Percentiles rank a stretch among this genome's conserved stretches.
These are phyloP conservation scores for Vitis riparia DNA, from an alignment of 164 flowering plant species.

Conservation along the genomic window DNA sequence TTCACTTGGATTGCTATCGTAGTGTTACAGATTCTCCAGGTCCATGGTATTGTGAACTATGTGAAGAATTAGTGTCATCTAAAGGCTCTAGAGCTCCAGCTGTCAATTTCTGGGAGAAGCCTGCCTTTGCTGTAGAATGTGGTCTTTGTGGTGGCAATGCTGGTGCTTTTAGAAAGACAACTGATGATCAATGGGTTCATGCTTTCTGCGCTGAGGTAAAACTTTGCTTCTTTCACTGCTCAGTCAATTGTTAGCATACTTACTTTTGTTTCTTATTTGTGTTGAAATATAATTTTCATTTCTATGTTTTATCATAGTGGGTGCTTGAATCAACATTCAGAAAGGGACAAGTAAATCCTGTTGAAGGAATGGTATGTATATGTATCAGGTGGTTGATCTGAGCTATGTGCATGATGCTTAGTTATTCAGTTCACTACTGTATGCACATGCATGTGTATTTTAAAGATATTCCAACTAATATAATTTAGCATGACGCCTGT, in stretches of 20 bases:
- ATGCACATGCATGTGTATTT: not conserved
- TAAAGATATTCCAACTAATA: not conserved
- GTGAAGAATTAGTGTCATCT: slow-evolving; percentile 60
- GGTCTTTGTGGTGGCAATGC: slow-evolving; percentile 76
- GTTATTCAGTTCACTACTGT: not conserved
- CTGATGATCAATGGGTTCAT: slow-evolving; percentile 88
- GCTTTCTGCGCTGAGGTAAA: slow-evolving; percentile 97
- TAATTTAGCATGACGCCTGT: not conserved
- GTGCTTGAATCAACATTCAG: slow-evolving; percentile 71
- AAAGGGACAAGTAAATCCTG: slow-evolving; percentile 82
- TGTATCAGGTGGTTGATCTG: not conserved
- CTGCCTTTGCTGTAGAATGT: slow-evolving; percentile 58
- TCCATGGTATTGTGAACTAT: slow-evolving; percentile 92
- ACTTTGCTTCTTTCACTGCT: not conserved
- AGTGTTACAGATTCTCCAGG: slow-evolving; percentile 64
- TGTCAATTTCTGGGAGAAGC: slow-evolving; percentile 51
- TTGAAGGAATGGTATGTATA: slow-evolving; percentile 82
- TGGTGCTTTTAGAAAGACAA: slow-evolving; percentile 91
- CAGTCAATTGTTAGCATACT: not conserved
- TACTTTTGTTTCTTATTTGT: not conserved
- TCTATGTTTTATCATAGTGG: slow-evolving; percentile 61
- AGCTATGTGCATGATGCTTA: not conserved
- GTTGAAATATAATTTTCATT: not conserved
- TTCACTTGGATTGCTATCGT: slow-evolving; percentile 88
- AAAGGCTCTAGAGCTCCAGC: slow-evolving; percentile 40